A percentile compares a stretch with the other conserved stretches of the same genome.
These are phyloP conservation scores for Hypoxylon sp. DNA, from an alignment of 2,329 filamentous ascomycete species.

Conservation along the genomic window DNA sequence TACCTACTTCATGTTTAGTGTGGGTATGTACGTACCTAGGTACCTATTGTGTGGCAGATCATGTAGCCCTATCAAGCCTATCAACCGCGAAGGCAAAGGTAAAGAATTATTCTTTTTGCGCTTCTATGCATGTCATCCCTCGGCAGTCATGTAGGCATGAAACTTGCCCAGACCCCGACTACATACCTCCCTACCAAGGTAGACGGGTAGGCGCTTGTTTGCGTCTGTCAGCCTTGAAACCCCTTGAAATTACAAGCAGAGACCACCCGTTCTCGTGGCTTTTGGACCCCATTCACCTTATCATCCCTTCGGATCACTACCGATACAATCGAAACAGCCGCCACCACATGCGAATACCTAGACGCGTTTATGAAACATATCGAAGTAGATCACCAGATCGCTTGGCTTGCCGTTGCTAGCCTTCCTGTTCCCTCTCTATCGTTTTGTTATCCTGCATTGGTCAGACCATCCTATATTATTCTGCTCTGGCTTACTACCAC, in stretches of 20 bases:
- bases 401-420: conserved; percentile 21
- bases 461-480: conserved; percentile 29
- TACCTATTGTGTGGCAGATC: conserved; percentile 8
- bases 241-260: conserved; percentile 29
- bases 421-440: conserved; percentile 15
- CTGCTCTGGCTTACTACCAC: conserved; percentile 34
- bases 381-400: conserved; percentile 25
- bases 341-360: conserved; percentile 38
- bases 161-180: conserved; percentile 36
- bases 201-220: conserved; percentile 17
- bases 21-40: conserved; percentile 18
- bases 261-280: conserved; percentile 36
- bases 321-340: conserved; percentile 42
- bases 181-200: too few relatives aligned
- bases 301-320: conserved; percentile 40
- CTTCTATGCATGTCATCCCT: conserved; percentile 45
- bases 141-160: conserved; percentile 33
- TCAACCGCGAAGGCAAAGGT: conserved; percentile 14
- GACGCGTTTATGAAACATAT: conserved; percentile 45
- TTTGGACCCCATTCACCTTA: conserved; percentile 40
- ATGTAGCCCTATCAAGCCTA: conserved; percentile 9
- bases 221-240: not conserved
- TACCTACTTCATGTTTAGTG: too few relatives aligned
- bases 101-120: conserved; percentile 34
- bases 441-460: conserved; percentile 22